Evolutionary conservation across 495 filamentous ascomycete genomes (phyloP).

Genomic region (Letharia lupina): DNA sequence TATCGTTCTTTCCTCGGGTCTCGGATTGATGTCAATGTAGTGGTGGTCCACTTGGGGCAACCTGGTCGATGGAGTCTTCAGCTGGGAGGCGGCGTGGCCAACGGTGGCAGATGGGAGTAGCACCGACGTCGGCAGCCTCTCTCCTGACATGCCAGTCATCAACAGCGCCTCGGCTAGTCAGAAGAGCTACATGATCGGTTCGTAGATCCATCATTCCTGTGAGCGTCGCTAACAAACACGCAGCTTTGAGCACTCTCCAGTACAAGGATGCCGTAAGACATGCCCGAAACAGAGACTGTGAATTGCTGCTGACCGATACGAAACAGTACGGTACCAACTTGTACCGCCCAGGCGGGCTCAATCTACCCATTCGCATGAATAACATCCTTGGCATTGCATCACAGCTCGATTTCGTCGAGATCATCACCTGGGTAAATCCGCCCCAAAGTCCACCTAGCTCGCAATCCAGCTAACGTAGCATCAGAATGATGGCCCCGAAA

Average conservation of each 20-base stretch:
- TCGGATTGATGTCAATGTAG: background rate
- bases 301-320: background rate
- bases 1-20: background rate
- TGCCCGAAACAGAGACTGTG: background rate
- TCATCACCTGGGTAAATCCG: slow-evolving; percentile 29
- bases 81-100: slow-evolving; percentile 35
- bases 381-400: slow-evolving; percentile 24
- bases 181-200: slow-evolving; percentile 33
- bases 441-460: background rate
- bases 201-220: slow-evolving; percentile 3
- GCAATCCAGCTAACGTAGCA: background rate
- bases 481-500: slow-evolving; percentile 38
- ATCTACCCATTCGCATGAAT: slow-evolving; percentile 29
- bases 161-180: slow-evolving; percentile 18
- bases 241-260: slow-evolving; percentile 33
- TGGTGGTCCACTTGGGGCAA: slow-evolving; percentile 20
- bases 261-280: slow-evolving; percentile 33
- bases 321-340: slow-evolving; percentile 27
- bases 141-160: slow-evolving; percentile 27
- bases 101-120: slow-evolving; percentile 5
- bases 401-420: slow-evolving; percentile 28
- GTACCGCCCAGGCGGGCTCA: slow-evolving; percentile 39
- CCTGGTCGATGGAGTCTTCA: slow-evolving; percentile 30
- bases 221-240: background rate
- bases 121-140: slow-evolving; percentile 15